phyloP scores from a whole-genome alignment of 768 basidiomycete species.

The Ramaria sp. region DNA sequence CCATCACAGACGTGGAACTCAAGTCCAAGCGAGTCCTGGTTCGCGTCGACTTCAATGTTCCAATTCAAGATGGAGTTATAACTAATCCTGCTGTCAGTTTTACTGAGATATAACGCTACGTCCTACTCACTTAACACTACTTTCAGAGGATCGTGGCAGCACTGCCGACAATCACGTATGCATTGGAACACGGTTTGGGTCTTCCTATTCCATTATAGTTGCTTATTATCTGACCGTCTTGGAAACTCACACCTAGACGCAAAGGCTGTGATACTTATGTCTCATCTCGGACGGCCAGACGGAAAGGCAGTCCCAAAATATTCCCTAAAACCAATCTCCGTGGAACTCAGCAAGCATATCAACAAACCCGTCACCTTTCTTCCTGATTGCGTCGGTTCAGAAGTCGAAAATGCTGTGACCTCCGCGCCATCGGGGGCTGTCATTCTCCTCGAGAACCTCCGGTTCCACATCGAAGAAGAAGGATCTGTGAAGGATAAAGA shows the following conservation, averaged over 20 bases:
- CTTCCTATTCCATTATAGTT: neutral
- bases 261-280: constrained; percentile 83
- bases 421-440: constrained; percentile 54
- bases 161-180: constrained; percentile 89
- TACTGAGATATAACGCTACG: constrained; percentile 5
- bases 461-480: constrained; percentile 98
- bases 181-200: constrained; percentile 65
- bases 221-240: neutral
- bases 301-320: constrained; percentile 84
- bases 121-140: constrained; percentile 6
- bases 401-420: constrained; percentile 71
- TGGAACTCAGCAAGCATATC: constrained; percentile 68
- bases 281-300: constrained; percentile 95
- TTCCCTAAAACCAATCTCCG: constrained; percentile 79
- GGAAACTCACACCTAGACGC: constrained; percentile 41
- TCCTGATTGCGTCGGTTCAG: constrained; percentile 74
- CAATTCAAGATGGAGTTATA: constrained; percentile 82
- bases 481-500: constrained; percentile 90
- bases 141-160: constrained; percentile 91
- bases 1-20: constrained; percentile 86
- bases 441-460: constrained; percentile 92
- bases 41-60: constrained; percentile 95
- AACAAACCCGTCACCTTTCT: constrained; percentile 69
- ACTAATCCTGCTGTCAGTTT: constrained; percentile 87
- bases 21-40: constrained; percentile 83